phyloP scores from a whole-genome alignment of 2,329 filamentous ascomycete species.

The Fusarium denticulatum region DNA sequence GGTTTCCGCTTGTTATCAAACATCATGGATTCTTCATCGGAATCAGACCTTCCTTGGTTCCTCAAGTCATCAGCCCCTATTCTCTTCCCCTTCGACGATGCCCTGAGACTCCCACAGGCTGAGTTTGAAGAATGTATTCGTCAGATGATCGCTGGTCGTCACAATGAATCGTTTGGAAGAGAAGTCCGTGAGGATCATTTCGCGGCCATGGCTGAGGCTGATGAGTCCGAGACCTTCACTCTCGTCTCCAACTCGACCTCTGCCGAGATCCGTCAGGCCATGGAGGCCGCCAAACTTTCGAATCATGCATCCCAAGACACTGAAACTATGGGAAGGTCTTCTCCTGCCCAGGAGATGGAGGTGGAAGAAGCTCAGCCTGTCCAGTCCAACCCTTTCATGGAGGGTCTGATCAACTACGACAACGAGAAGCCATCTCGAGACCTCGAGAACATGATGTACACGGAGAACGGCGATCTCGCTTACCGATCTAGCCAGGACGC shows the following conservation, averaged over 20 bases:
- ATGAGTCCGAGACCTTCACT: slow-evolving; percentile 42
- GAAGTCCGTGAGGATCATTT: neutral
- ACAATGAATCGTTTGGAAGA: slow-evolving; percentile 1
- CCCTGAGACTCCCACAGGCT: slow-evolving; percentile 45
- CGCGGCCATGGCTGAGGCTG: slow-evolving; percentile 16
- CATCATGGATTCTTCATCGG: slow-evolving; percentile 36
- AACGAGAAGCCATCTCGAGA: slow-evolving; percentile 19
- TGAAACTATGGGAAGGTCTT: neutral
- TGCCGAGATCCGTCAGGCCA: slow-evolving; percentile 35
- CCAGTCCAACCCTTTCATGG: slow-evolving; percentile 48
- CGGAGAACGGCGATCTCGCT: slow-evolving; percentile 61
- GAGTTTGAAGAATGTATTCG: slow-evolving; percentile 49
- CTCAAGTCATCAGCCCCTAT: slow-evolving; percentile 53
- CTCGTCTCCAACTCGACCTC: slow-evolving; percentile 41
- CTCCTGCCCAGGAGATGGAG: neutral
- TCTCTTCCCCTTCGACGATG: slow-evolving; percentile 50
- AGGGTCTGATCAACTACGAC: slow-evolving; percentile 44
- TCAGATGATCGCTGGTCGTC: slow-evolving; percentile 37
- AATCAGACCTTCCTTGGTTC: slow-evolving; percentile 49
- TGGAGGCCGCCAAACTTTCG: slow-evolving; percentile 25
- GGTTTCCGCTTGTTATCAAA: neutral
- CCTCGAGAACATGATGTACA: slow-evolving; percentile 59
- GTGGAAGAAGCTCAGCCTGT: neutral
- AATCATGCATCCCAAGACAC: neutral
- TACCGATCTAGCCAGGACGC: slow-evolving; percentile 56